Base-by-base conservation (phyloP, 208 protist genomes). In the Phytomonas francai region DNA sequence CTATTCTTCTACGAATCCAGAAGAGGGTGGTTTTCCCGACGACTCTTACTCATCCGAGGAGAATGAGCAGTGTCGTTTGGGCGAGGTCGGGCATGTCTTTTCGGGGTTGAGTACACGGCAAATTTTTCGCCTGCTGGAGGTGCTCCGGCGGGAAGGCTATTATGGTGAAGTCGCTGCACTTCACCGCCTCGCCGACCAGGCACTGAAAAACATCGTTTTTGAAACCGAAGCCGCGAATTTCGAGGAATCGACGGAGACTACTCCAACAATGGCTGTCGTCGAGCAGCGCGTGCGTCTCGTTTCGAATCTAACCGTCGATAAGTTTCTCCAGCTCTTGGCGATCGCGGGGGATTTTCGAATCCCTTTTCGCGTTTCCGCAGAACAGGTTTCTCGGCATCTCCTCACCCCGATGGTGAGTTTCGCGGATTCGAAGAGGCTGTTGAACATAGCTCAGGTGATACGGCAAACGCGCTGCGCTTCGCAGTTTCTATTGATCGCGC, bases 201-300 rank as follows among this genome's bases (percentile, higher is more conserved):
- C 83, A 19, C 63, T 93, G 33, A 85, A 88, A 59, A 91, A 93
- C 68, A 80, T 93, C 60, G 84, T 74, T 25, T 89, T 93, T 70
- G 87, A 93, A 60, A 68, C 73, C 8, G 84, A 93, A 65, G 81
- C 81, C 0, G 59, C 58, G n/a, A 65, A 61, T 25, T 66, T 65
- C 30, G 45, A 2, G 0, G 25, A 8, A 0, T 7, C n/a, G 3
- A 7, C 11, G 16, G 36, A 6, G 33, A 22, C 6, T 63, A 29
- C 8, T 1, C 31, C 51, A 30, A 57, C 49, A 9, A 70, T 65
- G 33, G 57, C 59, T 27, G 72, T 56, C 2, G 34, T 82, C 6
- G 32, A 32, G n/a, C 45, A 56, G 9, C 82, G 80, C 45, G 65
- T 88, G n/a, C 51, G 59, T 31, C 71, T 61, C n/a, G 69, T 84